Evolutionary conservation across 2,329 filamentous ascomycete genomes (phyloP), one percentile per base, ranked within the genome.

Genomic region (Hirsutella rhossiliensis): DNA sequence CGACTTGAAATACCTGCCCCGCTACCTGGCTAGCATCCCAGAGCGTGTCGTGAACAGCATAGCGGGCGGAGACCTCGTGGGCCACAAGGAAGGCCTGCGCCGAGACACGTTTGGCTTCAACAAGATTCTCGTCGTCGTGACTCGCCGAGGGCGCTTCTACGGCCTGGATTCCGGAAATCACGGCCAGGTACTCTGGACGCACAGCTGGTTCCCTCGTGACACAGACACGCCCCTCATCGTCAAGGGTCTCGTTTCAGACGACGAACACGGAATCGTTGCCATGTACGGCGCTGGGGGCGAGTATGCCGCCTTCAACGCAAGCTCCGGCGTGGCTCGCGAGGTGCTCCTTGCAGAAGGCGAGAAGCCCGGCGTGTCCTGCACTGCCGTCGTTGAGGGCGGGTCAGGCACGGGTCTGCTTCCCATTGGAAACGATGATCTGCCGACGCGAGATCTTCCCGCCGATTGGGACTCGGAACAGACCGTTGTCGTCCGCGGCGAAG

Each of bases 61-160:
- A 15, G 57, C 81, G 9, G 77, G 79, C 29, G 75, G 75, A 0
- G 70, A 74, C 9, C 65, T 71, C 15, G 56, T 63, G 1, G 62
- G 57, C 12, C 63, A 64, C 19, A 59, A 61, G 18, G 61, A 67
- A 27, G 69, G 69, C 7, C 66, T 82, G n/a, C 65, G 69, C 17
- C 73, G 79, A 15, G 84, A 92, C 54, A 78, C 73, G 34, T 97
- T 97, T 60, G 90, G 90, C 5, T 90, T 96, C 63, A 82, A 86
- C 61, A 94, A 95, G 63, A 68, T 90, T 29, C 76, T 89, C 6
- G 71, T 96, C 45, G 69, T 95, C 42, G 88, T 83, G 6, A 95
- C 89, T 2, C 73, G 78, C 44, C 81, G 80, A 45, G 89, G 89
- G 13, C 81, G 84, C 50, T 66, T 97, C 17, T 84, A 89, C 51